Percentiles rank a stretch among this genome's conserved stretches.
Conservation (phyloP, 805 yeast species). For the Danielia oregonensis region DNA sequence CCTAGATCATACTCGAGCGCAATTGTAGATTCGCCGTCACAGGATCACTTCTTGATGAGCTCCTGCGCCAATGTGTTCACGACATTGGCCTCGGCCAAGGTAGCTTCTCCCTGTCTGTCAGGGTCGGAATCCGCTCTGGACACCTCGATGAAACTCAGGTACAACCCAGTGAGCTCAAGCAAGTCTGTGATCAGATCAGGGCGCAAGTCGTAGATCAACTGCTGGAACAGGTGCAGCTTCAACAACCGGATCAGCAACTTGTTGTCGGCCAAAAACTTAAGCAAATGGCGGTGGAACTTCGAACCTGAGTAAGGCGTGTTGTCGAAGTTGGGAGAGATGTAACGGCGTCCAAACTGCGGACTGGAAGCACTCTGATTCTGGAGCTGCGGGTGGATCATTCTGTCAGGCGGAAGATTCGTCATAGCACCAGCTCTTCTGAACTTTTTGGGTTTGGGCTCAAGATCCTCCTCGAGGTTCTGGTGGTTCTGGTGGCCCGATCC, state of each 20-base stretch:
- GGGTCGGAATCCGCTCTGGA: conserved; percentile 22
- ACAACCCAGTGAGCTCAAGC: conserved; percentile 43
- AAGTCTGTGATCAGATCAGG: conserved; percentile 47
- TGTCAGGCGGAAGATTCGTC: background rate
- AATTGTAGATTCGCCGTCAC: no score
- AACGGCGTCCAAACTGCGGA: conserved; percentile 6
- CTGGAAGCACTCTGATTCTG: background rate
- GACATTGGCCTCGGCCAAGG: conserved; percentile 23
- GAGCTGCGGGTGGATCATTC: conserved; percentile 4
- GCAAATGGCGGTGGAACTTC: conserved; percentile 48
- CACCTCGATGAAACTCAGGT: conserved; percentile 44
- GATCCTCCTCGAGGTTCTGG: background rate
- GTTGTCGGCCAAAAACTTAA: conserved; percentile 50
- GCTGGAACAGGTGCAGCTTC: conserved; percentile 50
- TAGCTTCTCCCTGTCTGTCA: conserved; percentile 7
- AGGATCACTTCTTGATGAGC: conserved; percentile 12
- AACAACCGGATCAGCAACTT: conserved; percentile 45
- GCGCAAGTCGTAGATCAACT: conserved; percentile 46
- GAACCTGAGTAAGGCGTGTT: conserved; percentile 41
- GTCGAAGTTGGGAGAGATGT: conserved; percentile 20
- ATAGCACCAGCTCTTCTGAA: background rate
- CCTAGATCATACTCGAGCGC: no score
- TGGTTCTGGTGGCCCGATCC: conserved; percentile 2
- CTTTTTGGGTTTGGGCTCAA: conserved; percentile 1
- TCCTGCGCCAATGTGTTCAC: conserved; percentile 19